Conservation (phyloP, 2,329 filamentous ascomycete species). For the Madurella mycetomatis region DNA sequence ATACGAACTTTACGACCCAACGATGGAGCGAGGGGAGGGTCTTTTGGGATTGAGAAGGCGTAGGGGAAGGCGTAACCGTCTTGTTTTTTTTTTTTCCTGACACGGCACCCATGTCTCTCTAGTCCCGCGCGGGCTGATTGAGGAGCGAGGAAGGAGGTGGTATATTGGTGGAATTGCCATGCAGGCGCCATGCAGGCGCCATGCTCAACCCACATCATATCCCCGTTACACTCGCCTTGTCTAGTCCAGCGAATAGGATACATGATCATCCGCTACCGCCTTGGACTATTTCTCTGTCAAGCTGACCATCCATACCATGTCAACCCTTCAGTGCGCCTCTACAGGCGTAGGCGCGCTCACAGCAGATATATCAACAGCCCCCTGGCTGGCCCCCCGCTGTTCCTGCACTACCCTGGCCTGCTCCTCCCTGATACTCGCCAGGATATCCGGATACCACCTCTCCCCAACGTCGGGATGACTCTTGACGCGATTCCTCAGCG, state of each 20-base stretch:
- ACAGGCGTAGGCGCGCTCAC: neutral
- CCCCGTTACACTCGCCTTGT: no score
- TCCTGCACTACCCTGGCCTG: slow-evolving; percentile 43
- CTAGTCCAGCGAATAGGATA: neutral
- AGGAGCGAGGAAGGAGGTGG: neutral
- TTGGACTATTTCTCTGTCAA: neutral
- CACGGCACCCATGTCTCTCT: neutral
- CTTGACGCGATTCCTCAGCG: slow-evolving; percentile 77
- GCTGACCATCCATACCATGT: neutral
- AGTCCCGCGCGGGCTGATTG: neutral
- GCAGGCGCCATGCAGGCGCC: no score
- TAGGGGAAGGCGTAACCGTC: slow-evolving; percentile 11
- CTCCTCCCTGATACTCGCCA: slow-evolving; percentile 54
- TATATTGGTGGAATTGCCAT: neutral
- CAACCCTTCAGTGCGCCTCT: slow-evolving; percentile 32
- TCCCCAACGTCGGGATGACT: slow-evolving; percentile 84
- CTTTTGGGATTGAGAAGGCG: slow-evolving; percentile 1
- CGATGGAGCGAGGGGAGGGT: neutral
- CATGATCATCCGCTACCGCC: neutral
- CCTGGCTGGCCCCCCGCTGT: slow-evolving; percentile 26
- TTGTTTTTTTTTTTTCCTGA: slow-evolving; percentile 3
- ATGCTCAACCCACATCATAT: no score
- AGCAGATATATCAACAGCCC: slow-evolving; percentile 28
- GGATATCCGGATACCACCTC: slow-evolving; percentile 68
- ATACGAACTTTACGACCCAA: slow-evolving; percentile 14